Base-by-base conservation (phyloP, 2,329 filamentous ascomycete species). In the Xylaria sp. region DNA sequence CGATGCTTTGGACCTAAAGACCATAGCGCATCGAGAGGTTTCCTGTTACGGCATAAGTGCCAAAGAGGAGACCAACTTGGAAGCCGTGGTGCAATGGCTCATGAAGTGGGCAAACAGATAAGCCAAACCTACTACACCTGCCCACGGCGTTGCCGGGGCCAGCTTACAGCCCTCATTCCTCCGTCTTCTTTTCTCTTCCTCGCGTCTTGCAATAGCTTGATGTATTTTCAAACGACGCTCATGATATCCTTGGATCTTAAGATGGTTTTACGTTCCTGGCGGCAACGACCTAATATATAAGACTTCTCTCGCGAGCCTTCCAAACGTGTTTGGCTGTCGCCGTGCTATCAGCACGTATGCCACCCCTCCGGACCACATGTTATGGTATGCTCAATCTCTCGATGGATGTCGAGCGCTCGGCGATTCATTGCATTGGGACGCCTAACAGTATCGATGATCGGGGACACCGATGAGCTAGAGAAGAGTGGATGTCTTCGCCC, bases 21-120 rank as follows among this genome's bases (percentile, higher is more conserved):
- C 87, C 70, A 93, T 99, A 76, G 91, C 89, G 63, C 90, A 92
- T 73, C 92, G 95, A 58, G 95, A 99, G 78, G 94, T 99, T 71
- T 97, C 92, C 80, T 98, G 95, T 80, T 99, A 99, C 78, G 94
- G 94, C 65, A 97, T 99, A 80, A 97, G 94, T 77, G 95, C 94
- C 64, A 98, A 98, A 79, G 94, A 98, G 77, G 95, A 99, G 80
- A 99, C 94, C 61, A 99, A 99, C 79, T 87, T 99, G 68, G 94
- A 99, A 75, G 95, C 94, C 6, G 95, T 99, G 55, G 83, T 99
- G 72, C 92, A 97, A 76, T 99, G 95, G 92, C 83, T 99, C 76
- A 94, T 99, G 77, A 94, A 93, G 70, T 91, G 92, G 77, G 90
- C 93, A 67, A 92, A 84, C 75, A 89, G 89, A 79, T 93, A 79